Evolutionary conservation across 2,329 filamentous ascomycete species (phyloP), one percentile per base, ranked within the genome.

Genomic region (Beauveria medogensis): DNA sequence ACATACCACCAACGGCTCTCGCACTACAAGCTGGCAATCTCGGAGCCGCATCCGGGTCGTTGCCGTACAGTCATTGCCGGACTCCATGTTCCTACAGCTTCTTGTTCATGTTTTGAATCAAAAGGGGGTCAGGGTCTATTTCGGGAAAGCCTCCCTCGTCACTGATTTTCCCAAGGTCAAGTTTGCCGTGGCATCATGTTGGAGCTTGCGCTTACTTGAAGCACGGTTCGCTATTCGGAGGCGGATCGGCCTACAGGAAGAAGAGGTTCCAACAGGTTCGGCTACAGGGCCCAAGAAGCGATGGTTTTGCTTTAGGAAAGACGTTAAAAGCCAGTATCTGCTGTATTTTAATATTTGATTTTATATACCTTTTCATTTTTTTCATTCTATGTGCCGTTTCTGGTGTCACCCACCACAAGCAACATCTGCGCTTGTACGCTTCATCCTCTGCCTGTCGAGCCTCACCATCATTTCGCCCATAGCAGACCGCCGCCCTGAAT

Each of bases 61-160:
- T 41, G n/a, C 43, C 26, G 28, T 28, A 56, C 54, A 37, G 54
- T 47, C 54, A 56, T 12, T 56, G 54, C 54, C 41, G 37, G 54
- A 22, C 54, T 16, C 2, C 12, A 20, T n/a, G 5, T 10, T 56
- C 54, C 37, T 46, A 37, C 41, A 10, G 10, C 28, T 30, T 30
- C 9, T 30, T 30, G 28, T 9, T 3, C 10, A 10, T 3, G 1
- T 1, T 30, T 10, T 3, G 0, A 10, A 10, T 10, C 9, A 10
- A 10, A 30, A 30, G 2, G 10, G 28, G 2, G 10, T 3, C 28
- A 30, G 10, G 28, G 9, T 12, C 9, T 9, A 30, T 3, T 30
- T 3, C 3, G 9, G 10, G 28, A 30, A 30, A 30, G 9, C 28
- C 10, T 30, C 28, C 2, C 16, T 24, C 20, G 34, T 26, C 34